Base-by-base conservation (phyloP, 495 filamentous ascomycete genomes). In the Neurospora sp. region DNA sequence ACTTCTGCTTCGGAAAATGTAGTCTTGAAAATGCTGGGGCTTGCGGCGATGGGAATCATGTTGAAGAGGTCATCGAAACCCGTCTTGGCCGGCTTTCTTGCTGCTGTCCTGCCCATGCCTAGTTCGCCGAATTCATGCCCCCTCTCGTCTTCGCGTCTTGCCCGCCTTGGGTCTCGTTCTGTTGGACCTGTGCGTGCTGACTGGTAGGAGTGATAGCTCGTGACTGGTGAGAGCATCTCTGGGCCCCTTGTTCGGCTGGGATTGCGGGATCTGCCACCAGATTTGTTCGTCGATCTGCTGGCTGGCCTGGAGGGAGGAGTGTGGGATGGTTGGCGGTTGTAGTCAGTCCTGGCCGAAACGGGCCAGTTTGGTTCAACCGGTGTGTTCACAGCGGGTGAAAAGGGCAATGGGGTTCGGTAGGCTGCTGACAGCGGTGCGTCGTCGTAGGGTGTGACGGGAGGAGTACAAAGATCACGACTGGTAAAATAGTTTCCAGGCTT, bases 21-120 rank as follows among this genome's bases (percentile, higher is more conserved):
- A 3, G 70, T 71, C 31, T 72, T 31, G 71, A 80, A 77, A 8
- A 81, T 70, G 71, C 78, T 82, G 35, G 80, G 78, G 70, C 79
- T 81, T 12, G 75, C 78, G 0, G 62, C 76, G 35, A 82, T 81
- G 5, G 75, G 75, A 27, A 82, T 80, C 54, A 48, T 18, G 31
- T 66, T 73, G 38, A 48, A 66, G 11, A 62, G 69, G 6, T 66
- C 73, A 20, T 23, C 38, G 18, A 41, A 46, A 2, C 54, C 54
- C 27, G 54, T 66, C 54, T 66, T 66, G 31, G 54, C 27, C 54
- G 54, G 54, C 5, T 66, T 66, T 27, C 54, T 31, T 66, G 54
- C 12, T 37, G 27, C 54, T 18, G 54, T 8, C 27, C 54, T 66
- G 2, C 27, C 27, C 23, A 7, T 7, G 5, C 54, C 12, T 35